Conservation (phyloP, 495 filamentous ascomycete genomes). For the Penicillium odoratum region DNA sequence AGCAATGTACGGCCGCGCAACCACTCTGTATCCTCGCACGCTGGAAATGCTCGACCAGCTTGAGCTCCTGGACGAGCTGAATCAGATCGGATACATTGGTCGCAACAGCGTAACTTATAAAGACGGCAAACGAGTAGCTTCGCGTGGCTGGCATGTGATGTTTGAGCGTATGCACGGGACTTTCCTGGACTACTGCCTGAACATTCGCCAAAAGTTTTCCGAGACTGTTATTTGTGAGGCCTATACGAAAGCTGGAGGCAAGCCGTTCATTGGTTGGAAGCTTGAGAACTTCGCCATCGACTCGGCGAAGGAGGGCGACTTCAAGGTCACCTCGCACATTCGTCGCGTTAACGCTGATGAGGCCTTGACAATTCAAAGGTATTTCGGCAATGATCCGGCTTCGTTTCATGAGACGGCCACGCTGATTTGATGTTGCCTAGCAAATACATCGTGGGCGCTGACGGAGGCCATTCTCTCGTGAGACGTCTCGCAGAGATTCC, state of each 20-base stretch:
- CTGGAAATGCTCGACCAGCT: conserved; percentile 51
- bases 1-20: conserved; percentile 45
- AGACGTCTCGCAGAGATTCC: conserved; percentile 39
- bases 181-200: not conserved
- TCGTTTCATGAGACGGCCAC: too few relatives aligned
- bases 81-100: conserved; percentile 50
- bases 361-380: too few relatives aligned
- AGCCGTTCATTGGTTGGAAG: too few relatives aligned
- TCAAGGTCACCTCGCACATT: too few relatives aligned
- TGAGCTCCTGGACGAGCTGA: conserved; percentile 42
- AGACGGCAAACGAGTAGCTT: conserved; percentile 24
- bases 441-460: conserved; percentile 49
- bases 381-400: too few relatives aligned
- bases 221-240: too few relatives aligned
- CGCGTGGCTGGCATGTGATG: not conserved
- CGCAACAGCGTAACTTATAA: conserved; percentile 44
- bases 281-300: too few relatives aligned
- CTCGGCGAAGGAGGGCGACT: too few relatives aligned
- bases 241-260: too few relatives aligned
- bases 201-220: conserved; percentile 2
- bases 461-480: conserved; percentile 48
- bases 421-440: conserved; percentile 2
- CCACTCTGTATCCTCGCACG: conserved; percentile 45
- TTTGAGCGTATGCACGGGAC: not conserved
- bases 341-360: too few relatives aligned